Percentiles rank a stretch among this genome's conserved stretches.
Evolutionary conservation across 169 alveolate species (phyloP).

Genomic region (Plasmodium coatneyi): DNA sequence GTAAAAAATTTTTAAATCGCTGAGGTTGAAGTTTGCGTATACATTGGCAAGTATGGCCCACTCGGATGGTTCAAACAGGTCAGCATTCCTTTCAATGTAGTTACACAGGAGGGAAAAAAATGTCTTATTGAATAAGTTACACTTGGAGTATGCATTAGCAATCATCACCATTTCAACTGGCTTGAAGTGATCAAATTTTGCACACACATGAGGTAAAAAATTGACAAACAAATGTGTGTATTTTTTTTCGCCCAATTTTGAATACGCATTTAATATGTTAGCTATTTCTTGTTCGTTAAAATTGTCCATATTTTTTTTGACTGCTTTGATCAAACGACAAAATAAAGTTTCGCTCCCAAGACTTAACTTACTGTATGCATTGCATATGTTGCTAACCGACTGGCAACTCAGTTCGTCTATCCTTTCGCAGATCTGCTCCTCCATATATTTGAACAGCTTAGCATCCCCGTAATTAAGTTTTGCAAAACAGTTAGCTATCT

Average conservation of each 20-base stretch:
- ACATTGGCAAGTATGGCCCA: conserved; percentile 31
- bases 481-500: conserved; percentile 33
- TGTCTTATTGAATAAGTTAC: conserved; percentile 2
- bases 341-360: neutral
- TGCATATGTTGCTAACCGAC: conserved; percentile 55
- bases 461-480: conserved; percentile 33
- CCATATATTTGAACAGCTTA: conserved; percentile 6
- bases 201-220: neutral
- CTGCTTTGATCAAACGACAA: neutral
- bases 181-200: conserved; percentile 3
- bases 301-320: neutral
- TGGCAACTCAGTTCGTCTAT: conserved; percentile 42
- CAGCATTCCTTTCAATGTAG: conserved; percentile 2
- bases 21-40: conserved; percentile 30
- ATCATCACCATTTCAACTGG: conserved; percentile 62
- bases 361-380: conserved; percentile 34
- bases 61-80: conserved; percentile 32
- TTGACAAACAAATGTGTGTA: conserved; percentile 10
- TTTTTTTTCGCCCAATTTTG: conserved; percentile 6
- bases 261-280: conserved; percentile 32
- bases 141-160: conserved; percentile 29
- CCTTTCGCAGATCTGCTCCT: conserved; percentile 2
- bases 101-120: conserved; percentile 3
- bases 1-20: conserved; percentile 24
- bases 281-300: conserved; percentile 61